phyloP scores from a whole-genome alignment of 2,329 filamentous ascomycete genomes.

The Nakataea oryzae region DNA sequence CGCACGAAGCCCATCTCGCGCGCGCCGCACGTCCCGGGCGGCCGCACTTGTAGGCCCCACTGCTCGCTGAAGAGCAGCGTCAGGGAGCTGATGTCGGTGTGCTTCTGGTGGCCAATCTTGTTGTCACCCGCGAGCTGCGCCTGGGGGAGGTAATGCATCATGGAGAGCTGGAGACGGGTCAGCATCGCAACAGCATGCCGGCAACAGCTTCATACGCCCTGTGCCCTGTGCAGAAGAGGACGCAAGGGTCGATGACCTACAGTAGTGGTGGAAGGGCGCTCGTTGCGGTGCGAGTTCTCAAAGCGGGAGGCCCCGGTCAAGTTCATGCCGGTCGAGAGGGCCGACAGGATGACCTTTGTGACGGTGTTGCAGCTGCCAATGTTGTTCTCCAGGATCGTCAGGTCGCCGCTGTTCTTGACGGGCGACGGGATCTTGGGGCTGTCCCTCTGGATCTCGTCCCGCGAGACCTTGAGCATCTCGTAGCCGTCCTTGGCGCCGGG shows the following conservation, averaged over 20 bases:
- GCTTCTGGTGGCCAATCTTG: conserved; percentile 42
- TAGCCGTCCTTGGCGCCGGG: conserved; percentile 39
- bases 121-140: conserved; percentile 25
- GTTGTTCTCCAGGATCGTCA: conserved; percentile 35
- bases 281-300: conserved; percentile 40
- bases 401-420: conserved; percentile 36
- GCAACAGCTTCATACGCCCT: no score
- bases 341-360: conserved; percentile 38
- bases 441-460: conserved; percentile 37
- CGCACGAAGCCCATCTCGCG: conserved; percentile 42
- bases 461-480: conserved; percentile 42
- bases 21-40: conserved; percentile 26
- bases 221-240: no score
- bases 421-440: conserved; percentile 33
- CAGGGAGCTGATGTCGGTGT: conserved; percentile 45
- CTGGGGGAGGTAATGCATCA: conserved; percentile 43
- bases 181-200: not conserved
- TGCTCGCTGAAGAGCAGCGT: conserved; percentile 45
- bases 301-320: conserved; percentile 33
- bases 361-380: conserved; percentile 39
- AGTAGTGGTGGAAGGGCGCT: conserved; percentile 35
- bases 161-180: conserved; percentile 23
- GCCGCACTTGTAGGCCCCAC: conserved; percentile 46
- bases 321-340: conserved; percentile 34
- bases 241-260: not conserved